Percentiles rank a stretch among this genome's conserved stretches.
phyloP scores from a whole-genome alignment of 208 protist species.

The Trypanosoma vivax region DNA sequence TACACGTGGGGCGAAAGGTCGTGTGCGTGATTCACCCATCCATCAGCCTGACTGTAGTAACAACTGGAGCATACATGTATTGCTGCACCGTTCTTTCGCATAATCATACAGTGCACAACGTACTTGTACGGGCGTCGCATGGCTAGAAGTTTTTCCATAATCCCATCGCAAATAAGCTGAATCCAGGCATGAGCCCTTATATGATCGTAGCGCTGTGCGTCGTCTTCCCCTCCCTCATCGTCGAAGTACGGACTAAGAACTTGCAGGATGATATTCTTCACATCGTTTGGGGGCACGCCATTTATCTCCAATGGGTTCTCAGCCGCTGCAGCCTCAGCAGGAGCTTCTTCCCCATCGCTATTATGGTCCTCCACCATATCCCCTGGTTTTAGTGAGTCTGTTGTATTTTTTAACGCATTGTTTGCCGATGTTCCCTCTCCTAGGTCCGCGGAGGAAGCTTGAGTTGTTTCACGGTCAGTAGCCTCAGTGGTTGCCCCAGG shows the following conservation, averaged over 20 bases:
- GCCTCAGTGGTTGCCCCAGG: too few species aligned
- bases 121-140: conserved; percentile 84
- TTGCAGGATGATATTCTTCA: conserved; percentile 87
- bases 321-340: neutral
- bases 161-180: conserved; percentile 75
- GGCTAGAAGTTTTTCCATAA: conserved; percentile 69
- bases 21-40: conserved; percentile 79
- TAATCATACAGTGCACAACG: conserved; percentile 73
- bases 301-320: conserved; percentile 26
- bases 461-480: too few species aligned
- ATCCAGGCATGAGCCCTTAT: conserved; percentile 65
- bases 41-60: conserved; percentile 72
- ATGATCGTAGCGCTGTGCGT: conserved; percentile 77
- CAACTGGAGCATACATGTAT: conserved; percentile 83
- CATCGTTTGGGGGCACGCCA: conserved; percentile 63
- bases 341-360: conserved; percentile 7
- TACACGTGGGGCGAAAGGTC: conserved; percentile 82
- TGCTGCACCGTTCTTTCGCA: conserved; percentile 77
- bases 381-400: neutral
- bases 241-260: conserved; percentile 79
- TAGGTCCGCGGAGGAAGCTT: too few species aligned
- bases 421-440: neutral
- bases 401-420: neutral
- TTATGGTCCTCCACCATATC: conserved; percentile 5
- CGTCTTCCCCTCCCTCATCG: conserved; percentile 61